phyloP scores from a whole-genome alignment of 805 yeast species.

The Yamadazyma ubonensis region DNA sequence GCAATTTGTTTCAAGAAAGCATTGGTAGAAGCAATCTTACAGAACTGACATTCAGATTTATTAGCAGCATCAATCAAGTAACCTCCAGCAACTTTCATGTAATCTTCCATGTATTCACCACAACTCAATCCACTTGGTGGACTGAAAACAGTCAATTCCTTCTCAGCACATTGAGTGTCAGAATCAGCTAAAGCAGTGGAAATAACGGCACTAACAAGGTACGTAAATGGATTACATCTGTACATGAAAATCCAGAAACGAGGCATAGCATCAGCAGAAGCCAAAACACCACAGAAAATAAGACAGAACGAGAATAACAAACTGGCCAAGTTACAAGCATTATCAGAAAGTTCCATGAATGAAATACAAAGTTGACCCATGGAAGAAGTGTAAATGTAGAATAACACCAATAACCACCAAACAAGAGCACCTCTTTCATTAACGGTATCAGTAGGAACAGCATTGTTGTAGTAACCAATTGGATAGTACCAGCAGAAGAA shows the following conservation, averaged over 20 bases:
- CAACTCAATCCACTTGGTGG: constrained; percentile 29
- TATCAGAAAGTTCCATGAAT: constrained; percentile 31
- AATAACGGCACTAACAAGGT: constrained; percentile 56
- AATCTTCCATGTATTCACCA: constrained; percentile 25
- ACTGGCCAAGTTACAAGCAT: constrained; percentile 33
- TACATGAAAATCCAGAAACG: constrained; percentile 71
- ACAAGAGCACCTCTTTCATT: constrained; percentile 36
- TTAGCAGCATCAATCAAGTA: constrained; percentile 41
- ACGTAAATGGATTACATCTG: constrained; percentile 64
- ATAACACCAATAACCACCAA: constrained; percentile 31
- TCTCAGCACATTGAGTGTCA: constrained; percentile 34
- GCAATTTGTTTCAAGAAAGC: constrained; percentile 48
- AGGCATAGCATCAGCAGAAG: constrained; percentile 35
- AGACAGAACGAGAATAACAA: constrained; percentile 33
- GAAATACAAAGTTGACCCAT: constrained; percentile 32
- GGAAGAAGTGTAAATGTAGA: constrained; percentile 27
- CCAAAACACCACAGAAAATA: constrained; percentile 38
- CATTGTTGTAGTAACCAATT: constrained; percentile 46
- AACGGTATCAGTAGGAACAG: constrained; percentile 44
- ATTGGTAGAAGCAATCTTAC: constrained; percentile 58
- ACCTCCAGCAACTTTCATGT: constrained; percentile 39
- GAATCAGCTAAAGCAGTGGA: constrained; percentile 28
- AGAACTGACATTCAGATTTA: constrained; percentile 56
- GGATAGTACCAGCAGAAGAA: constrained; percentile 64
- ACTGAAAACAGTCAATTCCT: constrained; percentile 21